Evolutionary conservation across 305 asterid species (phyloP).

Genomic region (Lippia alba): DNA sequence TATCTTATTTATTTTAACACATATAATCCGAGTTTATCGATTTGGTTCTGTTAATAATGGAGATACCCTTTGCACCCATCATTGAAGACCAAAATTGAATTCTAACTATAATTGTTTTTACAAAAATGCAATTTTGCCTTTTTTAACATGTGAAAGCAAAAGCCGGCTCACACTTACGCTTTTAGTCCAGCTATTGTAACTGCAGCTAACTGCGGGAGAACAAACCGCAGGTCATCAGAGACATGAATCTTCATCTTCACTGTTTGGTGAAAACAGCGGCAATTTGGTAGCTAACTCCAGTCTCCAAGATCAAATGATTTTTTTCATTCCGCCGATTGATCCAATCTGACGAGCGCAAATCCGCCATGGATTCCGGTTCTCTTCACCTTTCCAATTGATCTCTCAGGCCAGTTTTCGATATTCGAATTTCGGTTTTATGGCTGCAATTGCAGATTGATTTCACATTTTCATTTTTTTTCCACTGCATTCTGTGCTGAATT

Average conservation of each 20-base stretch:
- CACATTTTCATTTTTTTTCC: background rate
- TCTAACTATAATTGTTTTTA: no score
- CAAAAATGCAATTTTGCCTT: background rate
- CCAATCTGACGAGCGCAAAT: conserved; percentile 20
- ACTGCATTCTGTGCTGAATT: conserved; percentile 12
- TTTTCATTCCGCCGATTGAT: conserved; percentile 15
- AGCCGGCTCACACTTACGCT: background rate
- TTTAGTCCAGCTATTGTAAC: background rate
- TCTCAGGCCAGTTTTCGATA: conserved; percentile 61
- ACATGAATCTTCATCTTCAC: conserved; percentile 29
- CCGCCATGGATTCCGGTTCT: conserved; percentile 91
- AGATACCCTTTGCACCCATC: no score
- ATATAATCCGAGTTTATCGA: no score
- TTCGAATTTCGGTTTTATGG: conserved; percentile 15
- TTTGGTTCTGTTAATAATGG: no score
- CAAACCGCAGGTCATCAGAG: conserved; percentile 33
- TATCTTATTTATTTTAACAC: no score
- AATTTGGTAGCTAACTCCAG: conserved; percentile 17
- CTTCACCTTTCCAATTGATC: conserved; percentile 94
- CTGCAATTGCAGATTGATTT: conserved; percentile 3
- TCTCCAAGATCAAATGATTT: conserved; percentile 13
- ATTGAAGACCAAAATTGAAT: no score
- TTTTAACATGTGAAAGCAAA: no score
- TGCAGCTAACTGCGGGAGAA: conserved; percentile 34
- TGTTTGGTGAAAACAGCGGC: conserved; percentile 13